These are phyloP conservation scores for Fagus crenata DNA, from an alignment of 306 rosid genomes.

Conservation along the genomic window DNA sequence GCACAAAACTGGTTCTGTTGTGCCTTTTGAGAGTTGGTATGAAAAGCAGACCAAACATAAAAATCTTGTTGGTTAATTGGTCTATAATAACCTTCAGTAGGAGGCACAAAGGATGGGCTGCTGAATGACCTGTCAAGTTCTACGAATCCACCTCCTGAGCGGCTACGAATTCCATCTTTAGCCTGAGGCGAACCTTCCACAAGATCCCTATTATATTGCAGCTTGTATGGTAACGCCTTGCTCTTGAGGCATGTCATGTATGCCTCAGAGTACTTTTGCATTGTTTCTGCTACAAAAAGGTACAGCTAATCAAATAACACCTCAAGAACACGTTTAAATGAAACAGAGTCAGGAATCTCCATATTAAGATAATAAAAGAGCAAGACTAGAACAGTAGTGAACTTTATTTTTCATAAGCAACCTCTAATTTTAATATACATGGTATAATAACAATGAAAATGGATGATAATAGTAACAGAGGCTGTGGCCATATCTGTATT, in stretches of 20 bases:
- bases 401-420: not conserved
- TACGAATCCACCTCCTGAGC: not conserved
- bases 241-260: conserved; percentile 14
- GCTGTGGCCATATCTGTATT: not conserved
- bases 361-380: not conserved
- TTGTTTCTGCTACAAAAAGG: conserved; percentile 16
- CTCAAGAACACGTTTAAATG: not conserved
- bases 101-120: conserved; percentile 6
- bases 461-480: not conserved
- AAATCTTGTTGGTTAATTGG: conserved; percentile 19
- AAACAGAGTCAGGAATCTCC: not conserved
- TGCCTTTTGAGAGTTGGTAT: conserved; percentile 10
- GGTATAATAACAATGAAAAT: not conserved
- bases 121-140: not conserved
- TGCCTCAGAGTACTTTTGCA: conserved; percentile 17
- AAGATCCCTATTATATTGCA: not conserved
- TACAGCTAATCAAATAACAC: conserved; percentile 11
- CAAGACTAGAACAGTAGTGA: not conserved
- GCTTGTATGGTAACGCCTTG: conserved; percentile 7
- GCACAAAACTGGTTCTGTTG: conserved; percentile 14
- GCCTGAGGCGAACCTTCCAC: conserved; percentile 7
- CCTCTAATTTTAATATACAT: not conserved
- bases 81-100: conserved; percentile 12
- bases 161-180: conserved; percentile 18
- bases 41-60: conserved; percentile 15